A percentile compares a stretch with the other conserved stretches of the same genome.
phyloP scores from a whole-genome alignment of 2,329 filamentous ascomycete genomes.

The Sclerotinia subarctica region DNA sequence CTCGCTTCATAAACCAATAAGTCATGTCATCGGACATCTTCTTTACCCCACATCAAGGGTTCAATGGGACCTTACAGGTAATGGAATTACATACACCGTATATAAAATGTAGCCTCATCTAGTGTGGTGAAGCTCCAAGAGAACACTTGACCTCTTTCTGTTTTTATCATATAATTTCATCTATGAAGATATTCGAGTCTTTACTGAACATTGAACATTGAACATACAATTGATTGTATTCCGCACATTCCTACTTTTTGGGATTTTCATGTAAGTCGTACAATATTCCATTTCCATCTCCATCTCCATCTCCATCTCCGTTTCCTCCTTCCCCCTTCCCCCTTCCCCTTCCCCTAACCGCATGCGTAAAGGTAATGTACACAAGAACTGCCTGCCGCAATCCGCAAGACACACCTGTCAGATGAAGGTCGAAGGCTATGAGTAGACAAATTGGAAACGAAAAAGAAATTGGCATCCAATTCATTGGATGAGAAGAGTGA shows the following conservation, averaged over 20 bases:
- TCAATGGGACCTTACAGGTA: conserved; percentile 11
- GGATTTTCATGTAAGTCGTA: conserved; percentile 15
- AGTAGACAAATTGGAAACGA: neutral
- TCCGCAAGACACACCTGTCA: neutral
- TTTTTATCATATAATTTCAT: neutral
- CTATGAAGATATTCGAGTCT: neutral
- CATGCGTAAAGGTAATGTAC: neutral
- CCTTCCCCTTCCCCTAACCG: neutral
- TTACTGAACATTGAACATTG: neutral
- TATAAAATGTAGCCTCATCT: conserved; percentile 17
- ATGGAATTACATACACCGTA: neutral
- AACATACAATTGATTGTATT: neutral
- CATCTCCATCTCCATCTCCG: no score
- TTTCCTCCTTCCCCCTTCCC: no score
- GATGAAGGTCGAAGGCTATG: neutral
- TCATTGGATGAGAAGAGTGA: neutral
- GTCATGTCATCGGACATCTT: no score
- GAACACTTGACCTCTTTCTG: conserved; percentile 19
- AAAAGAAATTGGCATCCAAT: neutral
- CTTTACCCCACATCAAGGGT: conserved; percentile 8
- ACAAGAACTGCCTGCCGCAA: conserved; percentile 17
- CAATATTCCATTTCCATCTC: neutral
- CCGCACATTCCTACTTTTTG: neutral
- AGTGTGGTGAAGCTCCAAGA: neutral
- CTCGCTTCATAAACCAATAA: conserved; percentile 16